phyloP scores from a whole-genome alignment of 768 basidiomycete genomes.

The Serendipita sp. region DNA sequence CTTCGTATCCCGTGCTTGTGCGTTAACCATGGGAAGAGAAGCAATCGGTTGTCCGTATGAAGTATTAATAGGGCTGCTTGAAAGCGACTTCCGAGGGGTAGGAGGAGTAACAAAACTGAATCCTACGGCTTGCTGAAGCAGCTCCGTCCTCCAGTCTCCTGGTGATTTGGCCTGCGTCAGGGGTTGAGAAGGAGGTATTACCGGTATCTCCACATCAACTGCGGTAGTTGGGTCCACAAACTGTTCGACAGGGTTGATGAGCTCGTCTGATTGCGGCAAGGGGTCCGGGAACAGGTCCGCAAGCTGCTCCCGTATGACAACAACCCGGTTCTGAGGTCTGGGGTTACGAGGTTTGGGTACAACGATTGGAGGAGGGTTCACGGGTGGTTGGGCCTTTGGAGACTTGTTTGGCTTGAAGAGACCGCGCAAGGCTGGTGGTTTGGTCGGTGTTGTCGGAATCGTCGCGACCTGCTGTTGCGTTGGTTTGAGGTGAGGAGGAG shows the following conservation, averaged over 20 bases:
- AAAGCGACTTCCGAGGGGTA: not conserved
- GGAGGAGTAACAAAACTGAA: conserved; percentile 18
- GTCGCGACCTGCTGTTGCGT: conserved; percentile 9
- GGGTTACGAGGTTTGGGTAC: conserved; percentile 53
- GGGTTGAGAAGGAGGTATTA: conserved; percentile 25
- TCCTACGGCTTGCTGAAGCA: conserved; percentile 64
- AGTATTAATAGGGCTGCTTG: not conserved
- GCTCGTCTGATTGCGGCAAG: conserved; percentile 31
- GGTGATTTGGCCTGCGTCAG: conserved; percentile 18
- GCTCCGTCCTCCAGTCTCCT: conserved; percentile 58
- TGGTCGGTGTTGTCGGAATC: conserved; percentile 7
- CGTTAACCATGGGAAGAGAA: conserved; percentile 39
- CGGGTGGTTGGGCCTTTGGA: conserved; percentile 25
- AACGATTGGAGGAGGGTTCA: conserved; percentile 38
- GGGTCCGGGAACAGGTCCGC: not conserved
- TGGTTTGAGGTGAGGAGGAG: conserved; percentile 76
- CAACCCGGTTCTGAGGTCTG: conserved; percentile 32
- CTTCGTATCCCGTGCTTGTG: conserved; percentile 13
- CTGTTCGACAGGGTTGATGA: conserved; percentile 16
- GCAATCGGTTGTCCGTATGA: conserved; percentile 2
- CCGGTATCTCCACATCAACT: not conserved
- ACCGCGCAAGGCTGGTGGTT: conserved; percentile 11
- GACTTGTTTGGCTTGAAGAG: conserved; percentile 26
- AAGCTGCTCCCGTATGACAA: conserved; percentile 1
- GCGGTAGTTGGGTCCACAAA: conserved; percentile 3